Base-by-base conservation (phyloP, 108 stramenopile genomes). In the Fragilaria radians region DNA sequence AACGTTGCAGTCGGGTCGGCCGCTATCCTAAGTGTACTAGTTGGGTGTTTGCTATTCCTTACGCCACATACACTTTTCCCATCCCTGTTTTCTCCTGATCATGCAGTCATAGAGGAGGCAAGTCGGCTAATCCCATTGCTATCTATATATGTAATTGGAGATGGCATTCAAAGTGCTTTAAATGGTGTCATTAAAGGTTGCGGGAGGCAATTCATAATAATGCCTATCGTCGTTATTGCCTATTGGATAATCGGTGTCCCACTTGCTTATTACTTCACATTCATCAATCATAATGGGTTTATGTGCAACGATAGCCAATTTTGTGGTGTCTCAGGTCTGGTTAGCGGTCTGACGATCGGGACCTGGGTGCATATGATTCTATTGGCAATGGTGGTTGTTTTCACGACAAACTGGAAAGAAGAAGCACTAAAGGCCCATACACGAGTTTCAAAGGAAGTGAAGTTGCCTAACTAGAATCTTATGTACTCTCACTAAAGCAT, bases 191-290 rank as follows among this genome's bases (percentile, higher is more conserved):
- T 82, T 31, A 82, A 81, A 45, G 85, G 85, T 14, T 82, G 81
- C 45, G 85, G 85, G 5, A 59, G 76, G n/a, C 85, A 86, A 54
- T 46, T 28, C 11, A 30, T 70, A 25, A 57, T 54, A 7, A 56
- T 82, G 19, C 85, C 85, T 1, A 72, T 82, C 51, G 75, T 86
- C 7, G 32, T 86, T 3, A 7, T 78, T 24, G 68, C 80, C 1
- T 86, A 86, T 47, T 86, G 85, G 85, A 26, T 69, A 19, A 32
- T 82, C 67, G 81, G 68, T 19, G 70, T 86, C 0, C 85, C 85
- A 9, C 49, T 86, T 45, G 70, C 78, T 2, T 86, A 81, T 31
- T 72, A 76, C 48, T 45, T 80, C 14, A 68, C 79, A 11, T 80
- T 86, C 52, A 25, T 59, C 5, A 21, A 34, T 19, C 54, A 61